Percentiles rank a stretch among this genome's conserved stretches.
phyloP scores from a whole-genome alignment of 306 rosid species.

The Glycine soja region DNA sequence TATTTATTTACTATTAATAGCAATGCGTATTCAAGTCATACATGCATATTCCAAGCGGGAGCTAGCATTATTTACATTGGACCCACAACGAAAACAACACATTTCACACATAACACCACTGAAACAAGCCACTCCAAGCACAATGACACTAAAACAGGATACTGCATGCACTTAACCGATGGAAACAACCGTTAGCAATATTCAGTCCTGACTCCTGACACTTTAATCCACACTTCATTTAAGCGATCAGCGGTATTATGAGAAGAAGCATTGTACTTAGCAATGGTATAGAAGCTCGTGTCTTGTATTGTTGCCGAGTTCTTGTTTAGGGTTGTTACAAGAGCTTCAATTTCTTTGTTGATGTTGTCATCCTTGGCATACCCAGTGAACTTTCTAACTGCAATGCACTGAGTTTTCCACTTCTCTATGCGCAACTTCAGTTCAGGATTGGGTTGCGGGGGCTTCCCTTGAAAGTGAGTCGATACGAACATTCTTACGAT shows the following conservation, averaged over 20 bases:
- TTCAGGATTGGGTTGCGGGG: slow-evolving; percentile 65
- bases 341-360: slow-evolving; percentile 58
- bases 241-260: slow-evolving; percentile 52
- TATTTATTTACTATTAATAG: too few species aligned
- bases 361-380: slow-evolving; percentile 70
- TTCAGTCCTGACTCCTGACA: slow-evolving; percentile 52
- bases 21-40: too few species aligned
- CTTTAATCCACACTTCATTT: slow-evolving; percentile 77
- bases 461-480: slow-evolving; percentile 44
- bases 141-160: too few species aligned
- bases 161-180: too few species aligned
- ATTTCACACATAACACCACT: too few species aligned
- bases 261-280: slow-evolving; percentile 70
- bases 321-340: slow-evolving; percentile 56
- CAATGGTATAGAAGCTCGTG: slow-evolving; percentile 57
- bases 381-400: slow-evolving; percentile 69
- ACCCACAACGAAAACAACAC: too few species aligned
- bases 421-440: slow-evolving; percentile 61
- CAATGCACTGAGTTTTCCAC: slow-evolving; percentile 68
- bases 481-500: slow-evolving; percentile 60
- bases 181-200: slow-evolving; percentile 17
- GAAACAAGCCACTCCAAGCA: too few species aligned
- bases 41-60: too few species aligned
- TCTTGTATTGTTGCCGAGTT: slow-evolving; percentile 45
- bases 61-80: too few species aligned